phyloP scores from a whole-genome alignment of 805 yeast genomes.

The Sugiyamaella smithiae region DNA sequence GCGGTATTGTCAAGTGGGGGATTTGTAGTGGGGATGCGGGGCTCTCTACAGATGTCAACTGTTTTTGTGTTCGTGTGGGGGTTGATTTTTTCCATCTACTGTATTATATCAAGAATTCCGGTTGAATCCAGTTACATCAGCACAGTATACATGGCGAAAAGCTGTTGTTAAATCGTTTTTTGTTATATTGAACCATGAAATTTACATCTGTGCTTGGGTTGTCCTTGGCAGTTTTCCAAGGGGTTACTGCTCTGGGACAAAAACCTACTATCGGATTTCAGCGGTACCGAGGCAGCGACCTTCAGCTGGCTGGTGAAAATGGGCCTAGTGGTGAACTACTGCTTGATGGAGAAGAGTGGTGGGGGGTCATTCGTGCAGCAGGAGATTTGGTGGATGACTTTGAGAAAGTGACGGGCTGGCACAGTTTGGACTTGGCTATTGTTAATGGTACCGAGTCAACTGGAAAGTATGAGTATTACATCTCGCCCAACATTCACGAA shows the following conservation, averaged over 20 bases:
- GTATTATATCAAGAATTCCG: neutral
- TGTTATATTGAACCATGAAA: neutral
- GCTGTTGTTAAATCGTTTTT: neutral
- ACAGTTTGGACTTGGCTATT: conserved; percentile 4
- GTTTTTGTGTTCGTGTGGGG: neutral
- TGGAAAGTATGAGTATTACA: conserved; percentile 18
- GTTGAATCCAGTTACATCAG: neutral
- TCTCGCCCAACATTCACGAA: conserved; percentile 5
- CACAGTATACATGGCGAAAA: neutral
- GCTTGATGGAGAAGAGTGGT: conserved; percentile 18
- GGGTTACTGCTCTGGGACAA: conserved; percentile 3
- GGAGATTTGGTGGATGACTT: conserved; percentile 18
- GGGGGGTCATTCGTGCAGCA: conserved; percentile 22
- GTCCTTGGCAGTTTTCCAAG: conserved; percentile 16
- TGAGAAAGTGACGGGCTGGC: conserved; percentile 14
- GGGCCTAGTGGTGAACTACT: conserved; percentile 18
- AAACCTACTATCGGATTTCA: conserved; percentile 2
- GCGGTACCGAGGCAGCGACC: neutral
- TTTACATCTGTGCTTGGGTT: neutral
- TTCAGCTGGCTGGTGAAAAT: neutral
- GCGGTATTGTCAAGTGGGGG: too few species aligned
- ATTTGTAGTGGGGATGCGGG: too few species aligned
- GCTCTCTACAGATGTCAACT: too few species aligned
- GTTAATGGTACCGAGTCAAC: conserved; percentile 8
- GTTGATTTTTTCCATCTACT: neutral